Evolutionary conservation across 306 rosid species (phyloP).

Genomic region (Hippophae rhamnoides): DNA sequence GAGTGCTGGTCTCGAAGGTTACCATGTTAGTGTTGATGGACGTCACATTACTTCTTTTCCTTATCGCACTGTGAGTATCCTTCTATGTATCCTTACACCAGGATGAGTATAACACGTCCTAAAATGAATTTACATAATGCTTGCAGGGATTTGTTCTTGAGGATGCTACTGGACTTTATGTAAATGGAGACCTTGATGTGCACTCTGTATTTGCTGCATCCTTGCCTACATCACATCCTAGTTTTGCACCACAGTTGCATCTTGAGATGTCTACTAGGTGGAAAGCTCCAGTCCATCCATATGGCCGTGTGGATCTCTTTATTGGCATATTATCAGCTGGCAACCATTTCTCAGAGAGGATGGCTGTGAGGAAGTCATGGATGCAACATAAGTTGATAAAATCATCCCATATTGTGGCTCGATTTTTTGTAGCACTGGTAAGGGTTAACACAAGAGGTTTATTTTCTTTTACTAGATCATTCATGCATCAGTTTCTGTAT

Average conservation of each 20-base stretch:
- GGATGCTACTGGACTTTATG: slow-evolving; percentile 82
- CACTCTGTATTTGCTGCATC: slow-evolving; percentile 75
- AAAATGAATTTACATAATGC: neutral
- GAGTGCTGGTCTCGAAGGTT: slow-evolving; percentile 94
- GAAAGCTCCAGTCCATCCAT: slow-evolving; percentile 59
- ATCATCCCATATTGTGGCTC: slow-evolving; percentile 71
- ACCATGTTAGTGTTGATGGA: slow-evolving; percentile 82
- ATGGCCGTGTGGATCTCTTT: slow-evolving; percentile 52
- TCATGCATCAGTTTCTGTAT: slow-evolving; percentile 13
- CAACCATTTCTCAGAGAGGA: slow-evolving; percentile 86
- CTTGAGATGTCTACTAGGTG: slow-evolving; percentile 65
- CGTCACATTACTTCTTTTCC: slow-evolving; percentile 85
- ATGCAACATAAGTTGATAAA: slow-evolving; percentile 72
- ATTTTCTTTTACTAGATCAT: slow-evolving; percentile 7
- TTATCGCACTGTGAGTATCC: slow-evolving; percentile 70
- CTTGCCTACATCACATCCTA: slow-evolving; percentile 80
- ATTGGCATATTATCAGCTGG: slow-evolving; percentile 95
- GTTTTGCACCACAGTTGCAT: slow-evolving; percentile 78
- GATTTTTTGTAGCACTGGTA: slow-evolving; percentile 91
- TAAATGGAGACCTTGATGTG: slow-evolving; percentile 83
- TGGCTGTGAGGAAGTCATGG: slow-evolving; percentile 99
- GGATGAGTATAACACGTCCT: slow-evolving; percentile 5
- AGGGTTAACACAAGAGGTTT: slow-evolving; percentile 12
- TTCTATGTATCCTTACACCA: slow-evolving; percentile 8
- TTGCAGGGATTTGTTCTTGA: slow-evolving; percentile 94